Evolutionary conservation across 306 rosid species (phyloP).

Genomic region (Cyamopsis tetragonoloba): DNA sequence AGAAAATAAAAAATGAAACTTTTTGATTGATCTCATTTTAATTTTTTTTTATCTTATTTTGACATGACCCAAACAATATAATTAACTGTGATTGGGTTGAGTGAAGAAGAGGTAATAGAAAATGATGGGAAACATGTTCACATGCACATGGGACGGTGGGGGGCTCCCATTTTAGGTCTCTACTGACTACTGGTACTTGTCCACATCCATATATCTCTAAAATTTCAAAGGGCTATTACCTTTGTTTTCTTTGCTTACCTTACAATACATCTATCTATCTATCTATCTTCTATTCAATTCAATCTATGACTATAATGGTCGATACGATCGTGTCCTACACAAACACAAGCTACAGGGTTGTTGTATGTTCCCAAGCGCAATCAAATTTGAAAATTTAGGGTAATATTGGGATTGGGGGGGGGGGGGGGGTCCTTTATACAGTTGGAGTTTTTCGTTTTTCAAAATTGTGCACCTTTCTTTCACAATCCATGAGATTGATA

Average conservation of each 20-base stretch:
- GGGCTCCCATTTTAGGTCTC: slow-evolving; percentile 55
- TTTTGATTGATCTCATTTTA: no score
- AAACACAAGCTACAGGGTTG: slow-evolving; percentile 16
- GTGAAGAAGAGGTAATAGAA: slow-evolving; percentile 30
- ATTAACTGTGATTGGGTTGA: slow-evolving; percentile 22
- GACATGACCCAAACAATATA: no score
- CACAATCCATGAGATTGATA: slow-evolving; percentile 37
- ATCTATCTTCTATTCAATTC: neutral
- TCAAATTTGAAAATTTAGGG: slow-evolving; percentile 19
- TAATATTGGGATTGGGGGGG: no score
- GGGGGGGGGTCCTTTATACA: slow-evolving; percentile 26
- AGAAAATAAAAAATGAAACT: no score
- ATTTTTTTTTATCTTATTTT: no score
- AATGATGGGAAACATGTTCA: slow-evolving; percentile 56
- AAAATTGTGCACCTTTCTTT: slow-evolving; percentile 36
- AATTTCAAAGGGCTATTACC: neutral
- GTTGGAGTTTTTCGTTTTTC: slow-evolving; percentile 11
- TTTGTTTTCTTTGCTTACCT: neutral
- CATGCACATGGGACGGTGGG: slow-evolving; percentile 94
- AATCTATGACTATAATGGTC: no score
- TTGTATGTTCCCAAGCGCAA: slow-evolving; percentile 1
- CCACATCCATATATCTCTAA: slow-evolving; percentile 38
- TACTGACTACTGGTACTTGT: slow-evolving; percentile 68
- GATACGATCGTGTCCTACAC: neutral
- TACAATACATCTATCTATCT: no score